These are phyloP conservation scores for Podospora conica DNA, from an alignment of 495 filamentous ascomycete species.

Conservation along the genomic window DNA sequence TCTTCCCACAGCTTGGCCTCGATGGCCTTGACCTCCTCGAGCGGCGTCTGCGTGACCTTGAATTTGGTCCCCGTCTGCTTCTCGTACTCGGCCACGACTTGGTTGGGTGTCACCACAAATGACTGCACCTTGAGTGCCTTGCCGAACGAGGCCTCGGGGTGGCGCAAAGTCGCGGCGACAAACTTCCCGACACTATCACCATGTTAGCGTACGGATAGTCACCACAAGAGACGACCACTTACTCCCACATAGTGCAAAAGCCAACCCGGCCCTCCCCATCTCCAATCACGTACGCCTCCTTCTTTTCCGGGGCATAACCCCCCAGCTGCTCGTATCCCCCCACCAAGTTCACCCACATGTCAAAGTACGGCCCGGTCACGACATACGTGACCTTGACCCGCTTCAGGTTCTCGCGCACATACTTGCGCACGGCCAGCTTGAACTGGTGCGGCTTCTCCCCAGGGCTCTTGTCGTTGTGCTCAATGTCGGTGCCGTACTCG, in stretches of 20 bases:
- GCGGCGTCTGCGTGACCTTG: slow-evolving; percentile 47
- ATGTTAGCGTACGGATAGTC: slow-evolving; percentile 4
- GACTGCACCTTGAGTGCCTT: slow-evolving; percentile 62
- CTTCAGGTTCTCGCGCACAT: slow-evolving; percentile 45
- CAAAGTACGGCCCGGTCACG: slow-evolving; percentile 64
- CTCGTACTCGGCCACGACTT: slow-evolving; percentile 61
- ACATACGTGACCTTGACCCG: slow-evolving; percentile 60
- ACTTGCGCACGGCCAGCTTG: slow-evolving; percentile 60
- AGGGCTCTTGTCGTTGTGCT: slow-evolving; percentile 51
- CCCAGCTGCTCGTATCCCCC: slow-evolving; percentile 35
- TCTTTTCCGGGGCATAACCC: slow-evolving; percentile 50
- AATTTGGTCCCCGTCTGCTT: slow-evolving; percentile 54
- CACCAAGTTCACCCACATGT: slow-evolving; percentile 51
- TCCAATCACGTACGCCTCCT: slow-evolving; percentile 53
- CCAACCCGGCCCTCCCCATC: slow-evolving; percentile 52
- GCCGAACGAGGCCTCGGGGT: slow-evolving; percentile 47
- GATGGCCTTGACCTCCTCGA: slow-evolving; percentile 44
- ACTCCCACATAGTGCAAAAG: slow-evolving; percentile 64
- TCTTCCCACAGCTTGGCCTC: slow-evolving; percentile 53
- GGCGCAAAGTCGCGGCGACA: slow-evolving; percentile 52
- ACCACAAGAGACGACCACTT: slow-evolving; percentile 19
- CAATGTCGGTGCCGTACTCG: slow-evolving; percentile 71
- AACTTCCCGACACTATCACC: slow-evolving; percentile 55
- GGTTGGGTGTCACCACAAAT: slow-evolving; percentile 56
- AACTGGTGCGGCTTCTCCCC: slow-evolving; percentile 62